Evolutionary conservation across 169 alveolate genomes (phyloP).

Genomic region (Theileria equi): DNA sequence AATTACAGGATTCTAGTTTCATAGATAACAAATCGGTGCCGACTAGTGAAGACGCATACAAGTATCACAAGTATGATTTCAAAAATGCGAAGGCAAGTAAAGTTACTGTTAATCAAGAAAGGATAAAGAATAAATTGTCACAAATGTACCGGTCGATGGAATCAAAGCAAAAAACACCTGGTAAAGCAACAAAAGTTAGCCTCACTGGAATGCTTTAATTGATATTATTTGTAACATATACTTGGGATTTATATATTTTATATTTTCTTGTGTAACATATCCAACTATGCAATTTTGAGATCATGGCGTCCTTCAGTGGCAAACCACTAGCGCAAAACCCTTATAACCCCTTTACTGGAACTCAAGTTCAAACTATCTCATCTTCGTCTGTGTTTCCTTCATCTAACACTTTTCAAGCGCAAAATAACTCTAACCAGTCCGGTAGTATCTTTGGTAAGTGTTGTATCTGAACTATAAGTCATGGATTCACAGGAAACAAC

Average conservation of each 20-base stretch:
- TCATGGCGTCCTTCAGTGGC: conserved; percentile 14
- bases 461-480: too few relatives aligned
- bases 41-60: conserved; percentile 25
- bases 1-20: conserved; percentile 27
- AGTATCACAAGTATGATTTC: conserved; percentile 29
- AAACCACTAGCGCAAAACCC: conserved; percentile 8
- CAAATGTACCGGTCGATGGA: conserved; percentile 55
- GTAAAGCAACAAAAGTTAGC: conserved; percentile 56
- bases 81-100: conserved; percentile 20
- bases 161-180: conserved; percentile 43
- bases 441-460: too few relatives aligned
- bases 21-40: conserved; percentile 1
- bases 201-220: conserved; percentile 32
- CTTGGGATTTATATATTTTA: neutral
- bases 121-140: conserved; percentile 48
- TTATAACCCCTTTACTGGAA: conserved; percentile 12
- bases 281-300: neutral
- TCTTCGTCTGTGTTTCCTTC: neutral
- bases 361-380: neutral
- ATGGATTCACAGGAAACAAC: too few relatives aligned
- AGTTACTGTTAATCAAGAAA: conserved; percentile 49
- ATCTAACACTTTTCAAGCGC: neutral
- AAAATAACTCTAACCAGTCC: neutral
- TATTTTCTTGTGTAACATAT: too few relatives aligned
- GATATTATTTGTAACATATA: neutral